Evolutionary conservation across 2,329 filamentous ascomycete genomes (phyloP), one percentile per base, ranked within the genome.

Genomic region (Phoma sp.): DNA sequence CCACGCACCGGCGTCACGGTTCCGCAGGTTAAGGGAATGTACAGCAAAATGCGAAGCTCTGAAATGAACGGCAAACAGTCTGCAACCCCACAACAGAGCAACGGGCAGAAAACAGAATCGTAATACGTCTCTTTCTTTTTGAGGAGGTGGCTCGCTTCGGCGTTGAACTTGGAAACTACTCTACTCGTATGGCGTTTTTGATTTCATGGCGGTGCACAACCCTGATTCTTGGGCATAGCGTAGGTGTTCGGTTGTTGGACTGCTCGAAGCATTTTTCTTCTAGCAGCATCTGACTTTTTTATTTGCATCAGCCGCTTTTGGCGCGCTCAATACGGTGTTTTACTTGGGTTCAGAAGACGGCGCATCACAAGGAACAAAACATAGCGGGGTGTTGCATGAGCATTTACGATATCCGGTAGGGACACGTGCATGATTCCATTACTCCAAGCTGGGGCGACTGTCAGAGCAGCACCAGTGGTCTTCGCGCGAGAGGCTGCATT

Each of bases 21-120:
- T 19, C 57, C 58, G 5, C 65, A 71, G 33, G 67, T 77, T 43
- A 73, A 73, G 58, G 61, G 62, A 43, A 76, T 76, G 73, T 77
- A 77, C 58, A 64, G 63, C 35, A 74, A 71, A 61, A 70, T 76
- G 65, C 55, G 74, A 46, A 64, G 54, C 17, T 63, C 64, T 13
- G 73, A 76, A 56, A 66, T 64, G 56, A 65, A 61, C 41, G 59
- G 58, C 43, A 73, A 70, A 57, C 62, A 63, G 45, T 48, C 51
- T n/a, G 51, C 64, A 27, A 58, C 58, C 29, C 47, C 58, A 13
- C 51, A 60, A 39, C 57, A 68, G 43, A 64, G 59, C n/a, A 70
- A 70, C 29, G 67, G 66, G 15, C 62, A 69, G 27, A 65, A 65
- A 48, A 68, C 65, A 36, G 65, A 61, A 43, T 53, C 59, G 22